Evolutionary conservation across 2,329 filamentous ascomycete species (phyloP), one percentile per base, ranked within the genome.

Genomic region (Fusarium decemcellulare): DNA sequence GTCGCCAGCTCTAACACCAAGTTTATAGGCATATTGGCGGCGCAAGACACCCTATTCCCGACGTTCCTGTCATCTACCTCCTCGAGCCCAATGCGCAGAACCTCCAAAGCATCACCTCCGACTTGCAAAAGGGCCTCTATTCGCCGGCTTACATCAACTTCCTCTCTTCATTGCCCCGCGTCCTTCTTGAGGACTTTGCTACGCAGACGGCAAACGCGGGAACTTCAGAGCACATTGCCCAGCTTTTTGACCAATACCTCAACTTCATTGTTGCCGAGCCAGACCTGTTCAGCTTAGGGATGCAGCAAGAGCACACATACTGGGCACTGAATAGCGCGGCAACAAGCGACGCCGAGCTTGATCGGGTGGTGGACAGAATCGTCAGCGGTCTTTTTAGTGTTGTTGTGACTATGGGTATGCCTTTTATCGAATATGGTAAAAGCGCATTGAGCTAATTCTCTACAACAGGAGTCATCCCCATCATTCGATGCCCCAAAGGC

Each of bases 351-450:
- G 93, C 96, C 63, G 93, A 96, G 76, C 87, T 99, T 58, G 96
- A 98, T 76, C 85, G 88, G 55, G 90, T 96, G 39, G 89, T 99
- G 34, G 95, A 99, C 79, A 91, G 91, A 72, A 95, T 98, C 68
- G 96, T 99, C 53, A 97, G 93, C 75, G 96, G 96, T 1, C 84
- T 99, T n/a, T 99, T 98, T 82, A 98, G 95, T 68, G 96, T 99
- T 51, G 92, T 96, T 63, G 96, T 97, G n/a, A 99, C 96, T 6
- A 97, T 98, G 94, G 95, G 94, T 92, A 85, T 62, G 85, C 71
- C 10, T 2, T 37, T 8, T 34, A 10, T n/a, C 14, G 7, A 10
- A 36, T 11, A 10, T 15, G 12, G 8, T 29, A 27, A 6, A 15
- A 10, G 6, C 6, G 30, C 6, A 9, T 9, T 30, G n/a, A 44